These are phyloP conservation scores for Staphylotrichum tortipilum DNA, from an alignment of 495 filamentous ascomycete species.

Conservation along the genomic window DNA sequence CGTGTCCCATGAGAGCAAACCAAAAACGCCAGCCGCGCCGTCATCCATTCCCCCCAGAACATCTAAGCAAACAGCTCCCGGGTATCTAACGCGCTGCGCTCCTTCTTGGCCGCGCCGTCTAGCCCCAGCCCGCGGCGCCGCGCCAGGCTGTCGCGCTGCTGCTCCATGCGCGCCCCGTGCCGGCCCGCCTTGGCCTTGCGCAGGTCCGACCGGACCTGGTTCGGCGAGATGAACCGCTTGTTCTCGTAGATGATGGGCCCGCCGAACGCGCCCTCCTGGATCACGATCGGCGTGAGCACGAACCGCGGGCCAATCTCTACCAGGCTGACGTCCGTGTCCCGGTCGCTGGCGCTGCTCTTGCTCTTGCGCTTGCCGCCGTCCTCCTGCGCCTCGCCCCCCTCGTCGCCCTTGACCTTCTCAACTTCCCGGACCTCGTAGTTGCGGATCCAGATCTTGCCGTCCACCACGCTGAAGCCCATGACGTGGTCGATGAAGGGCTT, in stretches of 20 bases:
- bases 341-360: constrained; percentile 31
- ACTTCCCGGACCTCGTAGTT: constrained; percentile 89
- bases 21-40: too few species aligned
- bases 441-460: constrained; percentile 94
- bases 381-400: constrained; percentile 26
- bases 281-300: constrained; percentile 90
- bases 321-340: constrained; percentile 69
- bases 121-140: constrained; percentile 72
- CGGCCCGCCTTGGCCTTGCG: constrained; percentile 63
- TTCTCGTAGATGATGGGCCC: constrained; percentile 98
- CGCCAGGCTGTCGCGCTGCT: constrained; percentile 57
- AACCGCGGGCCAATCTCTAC: constrained; percentile 95
- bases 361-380: constrained; percentile 16
- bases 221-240: constrained; percentile 93
- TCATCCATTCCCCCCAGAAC: too few species aligned
- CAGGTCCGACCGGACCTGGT: constrained; percentile 80
- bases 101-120: constrained; percentile 49
- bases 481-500: constrained; percentile 97
- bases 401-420: constrained; percentile 47
- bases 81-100: constrained; percentile 67
- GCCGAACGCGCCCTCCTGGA: constrained; percentile 90
- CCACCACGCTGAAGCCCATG: constrained; percentile 82
- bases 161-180: constrained; percentile 66
- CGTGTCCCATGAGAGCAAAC: too few species aligned
- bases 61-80: constrained; percentile 70